Percentiles rank a stretch among this genome's conserved stretches.
Conservation (phyloP, 306 rosid species). For the Quercus aquifolioides region DNA sequence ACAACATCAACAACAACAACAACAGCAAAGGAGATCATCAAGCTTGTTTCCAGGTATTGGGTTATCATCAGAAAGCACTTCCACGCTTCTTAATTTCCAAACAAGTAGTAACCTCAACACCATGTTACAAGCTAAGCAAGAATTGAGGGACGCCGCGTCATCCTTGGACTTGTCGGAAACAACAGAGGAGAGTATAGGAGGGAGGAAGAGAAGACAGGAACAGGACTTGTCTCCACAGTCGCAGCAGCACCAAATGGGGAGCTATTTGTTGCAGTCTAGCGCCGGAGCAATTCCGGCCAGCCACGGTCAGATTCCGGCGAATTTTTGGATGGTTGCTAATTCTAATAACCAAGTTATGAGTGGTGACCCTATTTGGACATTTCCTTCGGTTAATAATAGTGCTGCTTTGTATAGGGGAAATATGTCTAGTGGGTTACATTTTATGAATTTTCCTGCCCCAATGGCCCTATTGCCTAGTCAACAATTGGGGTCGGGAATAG, state of each 20-base stretch:
- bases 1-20: no score
- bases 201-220: slow-evolving; percentile 52
- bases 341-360: slow-evolving; percentile 72
- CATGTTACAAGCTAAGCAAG: slow-evolving; percentile 74
- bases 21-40: slow-evolving; percentile 22
- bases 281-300: slow-evolving; percentile 63
- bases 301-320: slow-evolving; percentile 71
- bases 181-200: slow-evolving; percentile 57
- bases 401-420: slow-evolving; percentile 60
- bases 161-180: slow-evolving; percentile 62
- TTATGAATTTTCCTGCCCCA: slow-evolving; percentile 80
- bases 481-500: slow-evolving; percentile 42
- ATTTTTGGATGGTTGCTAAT: slow-evolving; percentile 85
- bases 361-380: slow-evolving; percentile 91
- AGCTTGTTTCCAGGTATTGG: slow-evolving; percentile 62
- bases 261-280: slow-evolving; percentile 60
- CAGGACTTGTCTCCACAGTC: slow-evolving; percentile 55
- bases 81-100: slow-evolving; percentile 71
- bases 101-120: slow-evolving; percentile 29
- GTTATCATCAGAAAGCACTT: slow-evolving; percentile 35
- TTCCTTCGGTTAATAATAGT: slow-evolving; percentile 63
- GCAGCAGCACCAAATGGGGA: slow-evolving; percentile 69
- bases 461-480: slow-evolving; percentile 71
- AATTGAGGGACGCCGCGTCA: slow-evolving; percentile 47
- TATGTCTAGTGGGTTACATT: slow-evolving; percentile 80